Conservation (phyloP, 2,329 filamentous ascomycete species). For the Fusarium scirpi region DNA sequence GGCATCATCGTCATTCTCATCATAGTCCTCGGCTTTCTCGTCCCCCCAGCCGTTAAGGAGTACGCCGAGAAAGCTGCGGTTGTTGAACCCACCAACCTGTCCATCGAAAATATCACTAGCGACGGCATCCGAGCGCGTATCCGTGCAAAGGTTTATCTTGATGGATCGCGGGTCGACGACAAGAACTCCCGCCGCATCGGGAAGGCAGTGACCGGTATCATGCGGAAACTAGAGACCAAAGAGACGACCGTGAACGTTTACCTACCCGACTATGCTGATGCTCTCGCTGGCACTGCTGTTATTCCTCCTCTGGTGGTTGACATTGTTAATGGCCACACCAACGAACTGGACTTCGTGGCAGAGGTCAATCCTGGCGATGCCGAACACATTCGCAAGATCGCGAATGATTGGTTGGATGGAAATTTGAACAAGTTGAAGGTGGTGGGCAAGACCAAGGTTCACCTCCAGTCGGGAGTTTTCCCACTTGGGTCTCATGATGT, state of each 20-base stretch:
- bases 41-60: conserved; percentile 82
- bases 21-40: conserved; percentile 82
- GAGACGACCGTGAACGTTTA: conserved; percentile 80
- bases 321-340: conserved; percentile 82
- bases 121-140: conserved; percentile 83
- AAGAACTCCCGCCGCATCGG: conserved; percentile 80
- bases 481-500: conserved; percentile 82
- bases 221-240: conserved; percentile 78
- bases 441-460: conserved; percentile 77
- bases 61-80: conserved; percentile 88
- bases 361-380: conserved; percentile 81
- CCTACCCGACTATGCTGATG: conserved; percentile 83
- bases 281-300: conserved; percentile 80
- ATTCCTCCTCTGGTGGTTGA: conserved; percentile 81
- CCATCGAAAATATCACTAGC: conserved; percentile 85
- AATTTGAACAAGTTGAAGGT: conserved; percentile 78
- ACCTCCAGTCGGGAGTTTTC: conserved; percentile 82
- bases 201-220: conserved; percentile 82
- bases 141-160: conserved; percentile 83
- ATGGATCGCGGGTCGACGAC: conserved; percentile 80
- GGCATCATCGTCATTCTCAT: conserved; percentile 73
- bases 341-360: conserved; percentile 81
- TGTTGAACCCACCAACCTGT: conserved; percentile 84
- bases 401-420: conserved; percentile 89
- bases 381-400: conserved; percentile 81